Conservation (phyloP, 768 basidiomycete species). For the Macrolepiota fuliginosa region DNA sequence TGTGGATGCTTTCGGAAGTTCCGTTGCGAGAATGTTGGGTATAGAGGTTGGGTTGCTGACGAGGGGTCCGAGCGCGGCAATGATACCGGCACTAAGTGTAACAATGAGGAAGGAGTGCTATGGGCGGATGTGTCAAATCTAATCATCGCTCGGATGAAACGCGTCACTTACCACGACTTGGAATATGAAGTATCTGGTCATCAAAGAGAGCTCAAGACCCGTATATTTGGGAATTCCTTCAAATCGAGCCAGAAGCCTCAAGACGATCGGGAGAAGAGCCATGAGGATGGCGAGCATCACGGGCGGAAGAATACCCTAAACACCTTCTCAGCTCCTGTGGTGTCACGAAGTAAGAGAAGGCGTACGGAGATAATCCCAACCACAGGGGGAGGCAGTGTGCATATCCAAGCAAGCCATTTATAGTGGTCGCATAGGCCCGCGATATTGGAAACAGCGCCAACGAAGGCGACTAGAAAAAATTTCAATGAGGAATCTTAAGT, state of each 20-base stretch:
- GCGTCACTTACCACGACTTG: conserved; percentile 73
- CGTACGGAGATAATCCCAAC: conserved; percentile 70
- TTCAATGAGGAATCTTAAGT: not conserved
- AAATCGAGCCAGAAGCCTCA: conserved; percentile 77
- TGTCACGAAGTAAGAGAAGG: not conserved
- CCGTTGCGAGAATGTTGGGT: conserved; percentile 68
- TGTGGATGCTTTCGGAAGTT: conserved; percentile 80
- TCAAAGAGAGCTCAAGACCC: conserved; percentile 83
- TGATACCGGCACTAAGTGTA: conserved; percentile 80
- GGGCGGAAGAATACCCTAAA: conserved; percentile 82
- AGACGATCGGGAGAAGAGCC: conserved; percentile 79
- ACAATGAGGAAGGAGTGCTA: conserved; percentile 95
- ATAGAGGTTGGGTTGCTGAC: conserved; percentile 66
- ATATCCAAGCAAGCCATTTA: conserved; percentile 83
- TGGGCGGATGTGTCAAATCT: conserved; percentile 1
- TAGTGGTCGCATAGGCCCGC: conserved; percentile 60
- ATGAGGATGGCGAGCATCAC: conserved; percentile 87
- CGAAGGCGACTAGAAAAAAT: conserved; percentile 60
- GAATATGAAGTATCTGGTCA: conserved; percentile 92
- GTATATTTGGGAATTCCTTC: conserved; percentile 89
- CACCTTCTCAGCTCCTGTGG: too few species aligned
- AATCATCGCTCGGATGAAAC: not conserved
- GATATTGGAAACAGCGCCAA: conserved; percentile 86
- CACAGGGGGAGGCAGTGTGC: conserved; percentile 58
- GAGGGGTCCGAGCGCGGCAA: conserved; percentile 64